These are phyloP conservation scores for Imleria badia DNA, from an alignment of 768 basidiomycete species.

Conservation along the genomic window DNA sequence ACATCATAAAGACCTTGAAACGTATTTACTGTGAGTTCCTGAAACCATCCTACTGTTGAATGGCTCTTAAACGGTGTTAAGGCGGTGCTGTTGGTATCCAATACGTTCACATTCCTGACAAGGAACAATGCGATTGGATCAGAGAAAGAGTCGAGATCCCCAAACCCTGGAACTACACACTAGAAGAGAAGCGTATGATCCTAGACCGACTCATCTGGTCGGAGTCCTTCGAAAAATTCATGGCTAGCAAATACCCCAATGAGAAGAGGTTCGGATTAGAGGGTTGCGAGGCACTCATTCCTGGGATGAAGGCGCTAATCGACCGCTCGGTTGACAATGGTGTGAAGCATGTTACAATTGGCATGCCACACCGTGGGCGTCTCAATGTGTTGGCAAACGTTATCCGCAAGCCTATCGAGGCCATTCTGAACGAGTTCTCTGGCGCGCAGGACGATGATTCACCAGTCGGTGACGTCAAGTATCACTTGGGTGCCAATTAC, in stretches of 20 bases:
- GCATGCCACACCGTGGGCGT: constrained; percentile 99
- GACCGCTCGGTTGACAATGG: constrained; percentile 97
- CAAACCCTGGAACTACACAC: constrained; percentile 95
- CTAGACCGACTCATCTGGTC: constrained; percentile 99
- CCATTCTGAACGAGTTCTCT: constrained; percentile 95
- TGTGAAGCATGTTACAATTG: constrained; percentile 93
- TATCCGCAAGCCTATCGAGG: constrained; percentile 97
- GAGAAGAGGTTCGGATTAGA: constrained; percentile 99
- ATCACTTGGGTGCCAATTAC: constrained; percentile 98
- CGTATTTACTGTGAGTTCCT: constrained; percentile 85
- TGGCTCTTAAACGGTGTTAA: constrained; percentile 30
- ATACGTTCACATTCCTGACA: constrained; percentile 95
- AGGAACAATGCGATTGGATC: constrained; percentile 99
- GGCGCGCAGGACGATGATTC: constrained; percentile 72
- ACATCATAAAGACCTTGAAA: constrained; percentile 88
- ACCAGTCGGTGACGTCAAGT: constrained; percentile 97
- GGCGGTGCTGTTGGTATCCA: constrained; percentile 88
- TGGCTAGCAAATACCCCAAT: constrained; percentile 97
- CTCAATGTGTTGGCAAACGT: constrained; percentile 98
- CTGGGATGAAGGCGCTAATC: constrained; percentile 99
- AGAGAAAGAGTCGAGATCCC: constrained; percentile 94
- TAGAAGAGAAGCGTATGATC: constrained; percentile 99
- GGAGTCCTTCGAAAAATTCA: constrained; percentile 99
- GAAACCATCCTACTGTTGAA: background rate
- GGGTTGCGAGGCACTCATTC: constrained; percentile 95